A percentile compares a stretch with the other conserved stretches of the same genome.
Evolutionary conservation across 306 rosid genomes (phyloP).

Genomic region (Cotoneaster glaucophyllus): DNA sequence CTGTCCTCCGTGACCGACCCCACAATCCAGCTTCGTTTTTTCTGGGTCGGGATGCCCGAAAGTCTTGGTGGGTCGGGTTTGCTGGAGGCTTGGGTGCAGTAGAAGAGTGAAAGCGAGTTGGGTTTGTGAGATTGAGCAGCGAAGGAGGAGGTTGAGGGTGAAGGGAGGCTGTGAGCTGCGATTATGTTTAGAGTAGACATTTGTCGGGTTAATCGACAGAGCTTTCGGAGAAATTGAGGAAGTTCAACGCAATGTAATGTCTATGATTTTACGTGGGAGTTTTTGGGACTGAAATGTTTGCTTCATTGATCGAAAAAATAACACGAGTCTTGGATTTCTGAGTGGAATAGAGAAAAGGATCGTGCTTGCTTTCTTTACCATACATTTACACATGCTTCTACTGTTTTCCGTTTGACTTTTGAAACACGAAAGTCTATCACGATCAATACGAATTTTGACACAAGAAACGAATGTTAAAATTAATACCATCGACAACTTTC

Average conservation of each 20-base stretch:
- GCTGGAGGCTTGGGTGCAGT: conserved; percentile 15
- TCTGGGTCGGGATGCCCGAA: conserved; percentile 10
- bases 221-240: background rate
- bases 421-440: too few relatives aligned
- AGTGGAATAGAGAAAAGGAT: background rate
- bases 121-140: conserved; percentile 18
- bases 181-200: conserved; percentile 45
- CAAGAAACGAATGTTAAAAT: too few relatives aligned
- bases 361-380: background rate
- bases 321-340: background rate
- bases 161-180: conserved; percentile 16
- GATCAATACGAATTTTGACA: too few relatives aligned
- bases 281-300: background rate
- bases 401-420: background rate
- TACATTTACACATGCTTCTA: background rate
- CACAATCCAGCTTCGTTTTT: conserved; percentile 33
- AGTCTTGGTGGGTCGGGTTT: conserved; percentile 9
- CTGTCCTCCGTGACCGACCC: conserved; percentile 50
- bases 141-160: background rate
- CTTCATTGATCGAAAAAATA: background rate
- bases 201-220: background rate
- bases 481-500: too few relatives aligned
- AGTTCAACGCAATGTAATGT: background rate
- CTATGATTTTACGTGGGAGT: background rate
- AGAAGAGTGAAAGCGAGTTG: conserved; percentile 7